Evolutionary conservation across 1,284 basidiomycete genomes (phyloP), one percentile per base, ranked within the genome.

Genomic region (Porogramme epimiltina): DNA sequence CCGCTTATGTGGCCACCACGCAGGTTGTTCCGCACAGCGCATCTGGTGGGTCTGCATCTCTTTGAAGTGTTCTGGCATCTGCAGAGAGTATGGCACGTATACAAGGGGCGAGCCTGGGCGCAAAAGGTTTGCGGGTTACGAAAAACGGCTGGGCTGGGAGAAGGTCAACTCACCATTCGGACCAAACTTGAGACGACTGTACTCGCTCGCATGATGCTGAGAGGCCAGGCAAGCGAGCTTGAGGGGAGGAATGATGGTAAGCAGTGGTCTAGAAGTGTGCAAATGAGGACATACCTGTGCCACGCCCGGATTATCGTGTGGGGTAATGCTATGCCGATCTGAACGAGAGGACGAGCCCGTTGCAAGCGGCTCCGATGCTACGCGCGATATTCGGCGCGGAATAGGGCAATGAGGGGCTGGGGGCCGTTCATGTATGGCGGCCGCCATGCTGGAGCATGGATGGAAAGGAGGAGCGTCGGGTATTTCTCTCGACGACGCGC

Each of bases 171-270:
- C 52, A 86, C 89, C 90, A 61, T 76, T 69, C 3, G 77, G 73
- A 13, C 90, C 91, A 59, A 82, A 87, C 67, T 93, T 93, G n/a
- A 84, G 69, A 50, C 81, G 76, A 61, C 82, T 89, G 69, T 94
- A 93, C 42, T 89, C 86, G 69, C 87, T 90, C 50, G 70, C 60
- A 52, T 93, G 92, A 73, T 92, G 89, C 64, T 93, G 91, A 6
- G 89, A 91, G 4, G 89, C 88, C 18, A 89, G 69, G 16, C 68
- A 70, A 6, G 78, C 75, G 49, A 90, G 79, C 79, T 85, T 49
- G n/a, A 53, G 47, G 48, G 10, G 46, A 2, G 18, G 19, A 23
- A 16, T 20, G 31, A 6, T 41, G 19, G 28, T 38, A 19, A 15
- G 19, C 25, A 20, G 24, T 19, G 25, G 22, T 16, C 19, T 24